phyloP scores from a whole-genome alignment of 2,329 filamentous ascomycete species.

The Colletotrichum noveboracense region DNA sequence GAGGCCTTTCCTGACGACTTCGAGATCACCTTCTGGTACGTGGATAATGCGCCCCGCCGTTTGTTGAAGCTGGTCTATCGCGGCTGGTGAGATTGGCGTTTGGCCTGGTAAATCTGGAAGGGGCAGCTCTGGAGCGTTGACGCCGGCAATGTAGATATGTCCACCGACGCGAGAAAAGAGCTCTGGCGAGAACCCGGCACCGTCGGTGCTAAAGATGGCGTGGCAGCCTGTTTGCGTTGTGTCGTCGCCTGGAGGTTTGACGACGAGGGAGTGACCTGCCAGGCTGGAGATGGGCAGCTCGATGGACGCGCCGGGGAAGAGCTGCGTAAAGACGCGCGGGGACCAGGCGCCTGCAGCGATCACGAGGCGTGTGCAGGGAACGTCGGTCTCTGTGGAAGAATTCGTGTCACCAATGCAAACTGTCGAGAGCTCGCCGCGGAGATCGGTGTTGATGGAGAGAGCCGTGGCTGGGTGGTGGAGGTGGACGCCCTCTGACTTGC shows the following conservation, averaged over 20 bases:
- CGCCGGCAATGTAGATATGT: conserved; percentile 75
- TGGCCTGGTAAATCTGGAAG: conserved; percentile 63
- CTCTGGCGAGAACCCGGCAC: conserved; percentile 69
- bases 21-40: conserved; percentile 53
- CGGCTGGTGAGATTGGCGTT: conserved; percentile 41
- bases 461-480: conserved; percentile 69
- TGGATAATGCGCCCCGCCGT: conserved; percentile 55
- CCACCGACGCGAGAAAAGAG: conserved; percentile 71
- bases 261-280: conserved; percentile 75
- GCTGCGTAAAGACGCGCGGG: conserved; percentile 62
- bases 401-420: conserved; percentile 53
- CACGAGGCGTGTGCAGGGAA: conserved; percentile 70
- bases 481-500: conserved; percentile 64
- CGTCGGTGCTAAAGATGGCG: conserved; percentile 70
- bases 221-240: conserved; percentile 60
- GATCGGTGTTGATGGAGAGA: conserved; percentile 55
- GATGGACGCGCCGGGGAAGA: conserved; percentile 64
- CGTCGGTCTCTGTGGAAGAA: conserved; percentile 48
- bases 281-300: conserved; percentile 65
- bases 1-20: conserved; percentile 68
- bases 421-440: conserved; percentile 53
- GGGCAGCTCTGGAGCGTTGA: conserved; percentile 67
- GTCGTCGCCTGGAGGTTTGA: conserved; percentile 57
- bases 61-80: conserved; percentile 54
- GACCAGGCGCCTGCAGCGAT: conserved; percentile 78